Conservation (phyloP, 768 basidiomycete species). For the Tylopilus sp. region DNA sequence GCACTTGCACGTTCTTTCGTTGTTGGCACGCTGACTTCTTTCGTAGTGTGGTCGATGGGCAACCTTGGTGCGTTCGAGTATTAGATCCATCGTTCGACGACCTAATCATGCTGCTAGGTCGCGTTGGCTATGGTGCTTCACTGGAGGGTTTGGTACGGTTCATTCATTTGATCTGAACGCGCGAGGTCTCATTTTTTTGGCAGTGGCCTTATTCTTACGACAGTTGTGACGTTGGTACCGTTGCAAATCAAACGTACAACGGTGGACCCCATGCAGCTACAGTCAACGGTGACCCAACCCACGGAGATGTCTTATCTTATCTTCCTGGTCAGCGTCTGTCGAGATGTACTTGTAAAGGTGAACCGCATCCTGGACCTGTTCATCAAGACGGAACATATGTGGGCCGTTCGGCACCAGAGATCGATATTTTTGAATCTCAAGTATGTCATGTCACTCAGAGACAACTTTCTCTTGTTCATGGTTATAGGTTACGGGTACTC, state of each 20-base stretch:
- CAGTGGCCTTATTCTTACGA: constrained; percentile 86
- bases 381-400: constrained; percentile 74
- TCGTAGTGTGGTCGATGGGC: constrained; percentile 66
- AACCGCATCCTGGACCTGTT: constrained; percentile 85
- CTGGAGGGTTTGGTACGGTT: constrained; percentile 73
- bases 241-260: constrained; percentile 75
- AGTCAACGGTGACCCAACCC: constrained; percentile 53
- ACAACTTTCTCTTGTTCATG: constrained; percentile 6
- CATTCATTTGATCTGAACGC: neutral
- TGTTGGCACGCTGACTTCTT: constrained; percentile 11
- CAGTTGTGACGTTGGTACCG: constrained; percentile 90
- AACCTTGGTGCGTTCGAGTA: constrained; percentile 54
- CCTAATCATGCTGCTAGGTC: constrained; percentile 38
- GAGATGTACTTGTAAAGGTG: constrained; percentile 82
- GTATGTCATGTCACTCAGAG: constrained; percentile 31
- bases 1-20: neutral
- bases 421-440: constrained; percentile 87
- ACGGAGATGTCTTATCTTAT: constrained; percentile 63
- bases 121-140: constrained; percentile 85
- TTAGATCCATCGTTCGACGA: neutral
- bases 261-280: constrained; percentile 60
- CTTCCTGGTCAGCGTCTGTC: constrained; percentile 87
- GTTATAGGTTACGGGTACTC: constrained; percentile 35
- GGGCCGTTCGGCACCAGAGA: constrained; percentile 83
- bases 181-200: neutral